Evolutionary conservation across 2,329 filamentous ascomycete genomes (phyloP).

Genomic region (Penicillium sp.): DNA sequence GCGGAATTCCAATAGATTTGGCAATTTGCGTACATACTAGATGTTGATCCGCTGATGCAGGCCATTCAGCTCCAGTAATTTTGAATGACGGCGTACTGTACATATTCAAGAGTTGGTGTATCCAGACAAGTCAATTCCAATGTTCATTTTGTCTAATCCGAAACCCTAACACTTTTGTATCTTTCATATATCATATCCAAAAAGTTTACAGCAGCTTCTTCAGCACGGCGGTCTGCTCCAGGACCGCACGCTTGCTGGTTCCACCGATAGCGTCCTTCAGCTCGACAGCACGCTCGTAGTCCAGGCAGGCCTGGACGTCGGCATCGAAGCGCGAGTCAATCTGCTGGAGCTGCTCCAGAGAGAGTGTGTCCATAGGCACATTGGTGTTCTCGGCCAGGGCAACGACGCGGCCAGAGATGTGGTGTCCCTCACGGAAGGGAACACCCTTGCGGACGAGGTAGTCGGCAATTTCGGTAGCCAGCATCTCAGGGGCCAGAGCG

Average conservation of each 20-base stretch:
- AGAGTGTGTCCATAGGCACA: slow-evolving; percentile 70
- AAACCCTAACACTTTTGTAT: slow-evolving; percentile 15
- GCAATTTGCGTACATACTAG: no score
- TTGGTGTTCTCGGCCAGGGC: slow-evolving; percentile 68
- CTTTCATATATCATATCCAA: slow-evolving; percentile 7
- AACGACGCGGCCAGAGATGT: slow-evolving; percentile 73
- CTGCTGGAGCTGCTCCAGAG: slow-evolving; percentile 64
- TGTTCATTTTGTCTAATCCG: slow-evolving; percentile 23
- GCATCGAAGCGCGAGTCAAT: slow-evolving; percentile 70
- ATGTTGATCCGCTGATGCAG: no score
- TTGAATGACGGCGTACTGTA: not conserved
- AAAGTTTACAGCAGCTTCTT: slow-evolving; percentile 51
- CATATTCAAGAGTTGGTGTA: not conserved
- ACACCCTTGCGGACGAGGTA: slow-evolving; percentile 56
- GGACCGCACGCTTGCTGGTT: slow-evolving; percentile 69
- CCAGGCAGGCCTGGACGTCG: slow-evolving; percentile 70
- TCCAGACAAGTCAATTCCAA: slow-evolving; percentile 11
- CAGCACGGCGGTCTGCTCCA: slow-evolving; percentile 68
- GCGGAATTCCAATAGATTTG: no score
- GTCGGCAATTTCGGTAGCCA: slow-evolving; percentile 61
- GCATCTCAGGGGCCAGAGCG: slow-evolving; percentile 79
- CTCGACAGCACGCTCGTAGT: slow-evolving; percentile 84
- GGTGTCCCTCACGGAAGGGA: slow-evolving; percentile 78
- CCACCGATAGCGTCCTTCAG: slow-evolving; percentile 74
- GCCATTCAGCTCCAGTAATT: no score